Percentiles rank a stretch among this genome's conserved stretches.
Conservation (phyloP, 768 basidiomycete genomes). For the Ramaria rubella region DNA sequence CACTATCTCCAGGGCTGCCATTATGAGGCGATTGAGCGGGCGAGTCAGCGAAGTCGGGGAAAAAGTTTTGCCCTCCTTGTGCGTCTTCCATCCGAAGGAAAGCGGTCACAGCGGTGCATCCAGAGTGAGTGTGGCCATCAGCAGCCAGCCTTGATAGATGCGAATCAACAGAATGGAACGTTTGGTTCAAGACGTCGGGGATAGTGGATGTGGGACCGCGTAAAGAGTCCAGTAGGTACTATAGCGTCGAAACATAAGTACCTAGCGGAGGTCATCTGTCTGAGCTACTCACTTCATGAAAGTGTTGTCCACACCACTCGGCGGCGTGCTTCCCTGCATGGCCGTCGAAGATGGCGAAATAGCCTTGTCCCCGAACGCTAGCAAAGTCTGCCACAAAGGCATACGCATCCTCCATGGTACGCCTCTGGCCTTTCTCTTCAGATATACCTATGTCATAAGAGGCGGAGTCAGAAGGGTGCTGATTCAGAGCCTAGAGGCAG, state of each 20-base stretch:
- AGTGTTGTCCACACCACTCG: conserved; percentile 96
- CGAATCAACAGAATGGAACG: conserved; percentile 89
- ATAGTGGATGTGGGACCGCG: conserved; percentile 53
- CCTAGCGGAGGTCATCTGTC: conserved; percentile 7
- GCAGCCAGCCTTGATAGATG: conserved; percentile 79
- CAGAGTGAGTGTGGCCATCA: conserved; percentile 90
- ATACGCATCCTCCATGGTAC: conserved; percentile 97
- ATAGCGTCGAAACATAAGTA: conserved; percentile 12
- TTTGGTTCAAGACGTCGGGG: conserved; percentile 86
- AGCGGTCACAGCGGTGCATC: conserved; percentile 94
- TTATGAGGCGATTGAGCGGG: conserved; percentile 13
- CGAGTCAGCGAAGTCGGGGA: conserved; percentile 20
- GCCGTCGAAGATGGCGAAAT: conserved; percentile 97
- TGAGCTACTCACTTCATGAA: conserved; percentile 66
- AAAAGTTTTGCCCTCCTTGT: conserved; percentile 65
- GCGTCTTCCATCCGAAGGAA: conserved; percentile 89
- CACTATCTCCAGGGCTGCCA: conserved; percentile 25
- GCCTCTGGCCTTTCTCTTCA: conserved; percentile 83
- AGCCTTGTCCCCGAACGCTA: conserved; percentile 87
- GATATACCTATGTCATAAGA: conserved; percentile 68
- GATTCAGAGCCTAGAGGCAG: conserved; percentile 54
- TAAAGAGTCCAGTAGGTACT: conserved; percentile 67
- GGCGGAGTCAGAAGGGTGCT: conserved; percentile 61
- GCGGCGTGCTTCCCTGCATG: conserved; percentile 98
- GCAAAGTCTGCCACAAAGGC: conserved; percentile 95